phyloP scores from a whole-genome alignment of 768 basidiomycete genomes.

The Leccinellum albellum region DNA sequence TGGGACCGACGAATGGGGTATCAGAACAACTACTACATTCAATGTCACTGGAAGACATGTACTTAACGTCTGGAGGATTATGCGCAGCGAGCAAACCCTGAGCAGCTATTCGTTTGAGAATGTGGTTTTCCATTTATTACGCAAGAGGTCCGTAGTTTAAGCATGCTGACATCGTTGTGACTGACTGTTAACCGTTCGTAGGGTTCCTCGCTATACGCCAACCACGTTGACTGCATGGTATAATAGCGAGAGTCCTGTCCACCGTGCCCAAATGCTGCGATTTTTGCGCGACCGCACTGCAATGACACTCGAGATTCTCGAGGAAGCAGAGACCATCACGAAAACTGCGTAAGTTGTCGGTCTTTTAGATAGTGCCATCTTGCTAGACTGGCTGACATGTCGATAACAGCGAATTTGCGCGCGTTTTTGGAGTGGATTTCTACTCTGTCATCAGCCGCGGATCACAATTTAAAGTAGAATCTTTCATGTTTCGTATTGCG shows the following conservation, averaged over 20 bases:
- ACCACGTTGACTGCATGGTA: constrained; percentile 68
- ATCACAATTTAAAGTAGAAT: constrained; percentile 98
- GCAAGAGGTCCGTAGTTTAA: constrained; percentile 53
- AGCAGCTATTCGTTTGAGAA: constrained; percentile 87
- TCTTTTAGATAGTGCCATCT: not conserved
- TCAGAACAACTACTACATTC: constrained; percentile 75
- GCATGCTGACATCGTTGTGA: not conserved
- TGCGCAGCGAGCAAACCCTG: constrained; percentile 79
- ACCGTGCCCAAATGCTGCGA: constrained; percentile 50
- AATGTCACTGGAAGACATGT: constrained; percentile 86
- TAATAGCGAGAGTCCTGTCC: constrained; percentile 52
- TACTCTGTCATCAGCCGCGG: constrained; percentile 92
- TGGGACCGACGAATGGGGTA: constrained; percentile 65
- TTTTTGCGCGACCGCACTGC: constrained; percentile 64
- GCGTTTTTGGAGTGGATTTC: constrained; percentile 97
- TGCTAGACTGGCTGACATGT: not conserved
- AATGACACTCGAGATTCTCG: constrained; percentile 76
- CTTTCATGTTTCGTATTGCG: constrained; percentile 95
- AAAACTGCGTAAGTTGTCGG: constrained; percentile 72
- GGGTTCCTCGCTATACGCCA: constrained; percentile 72
- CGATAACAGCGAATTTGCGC: constrained; percentile 82
- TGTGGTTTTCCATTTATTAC: constrained; percentile 76
- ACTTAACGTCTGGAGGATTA: constrained; percentile 88
- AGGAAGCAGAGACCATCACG: constrained; percentile 75
- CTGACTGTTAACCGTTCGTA: constrained; percentile 27